phyloP scores from a whole-genome alignment of 257 asterid genomes.

The Euphrasia confusa region DNA sequence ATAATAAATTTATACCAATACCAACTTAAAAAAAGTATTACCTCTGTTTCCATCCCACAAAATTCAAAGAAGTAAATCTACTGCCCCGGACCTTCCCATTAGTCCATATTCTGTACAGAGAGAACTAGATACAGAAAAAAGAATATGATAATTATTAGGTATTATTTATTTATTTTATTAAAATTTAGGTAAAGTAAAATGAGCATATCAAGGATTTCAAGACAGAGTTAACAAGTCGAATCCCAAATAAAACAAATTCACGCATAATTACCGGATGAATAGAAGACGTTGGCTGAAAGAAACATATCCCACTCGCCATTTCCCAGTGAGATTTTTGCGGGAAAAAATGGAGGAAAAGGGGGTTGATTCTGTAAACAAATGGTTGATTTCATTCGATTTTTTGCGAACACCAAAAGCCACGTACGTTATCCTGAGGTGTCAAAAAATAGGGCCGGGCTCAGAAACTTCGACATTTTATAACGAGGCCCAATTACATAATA shows the following conservation, averaged over 20 bases:
- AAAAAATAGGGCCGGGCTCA: no score
- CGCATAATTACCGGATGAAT: slow-evolving; percentile 33
- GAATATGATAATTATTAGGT: background rate
- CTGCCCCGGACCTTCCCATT: slow-evolving; percentile 28
- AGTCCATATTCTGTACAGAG: slow-evolving; percentile 34
- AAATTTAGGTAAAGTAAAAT: no score
- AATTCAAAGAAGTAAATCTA: slow-evolving; percentile 27
- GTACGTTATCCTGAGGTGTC: no score
- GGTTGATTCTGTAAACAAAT: no score
- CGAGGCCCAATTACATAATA: no score
- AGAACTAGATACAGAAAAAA: slow-evolving; percentile 25
- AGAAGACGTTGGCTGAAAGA: slow-evolving; percentile 30
- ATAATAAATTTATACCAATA: background rate
- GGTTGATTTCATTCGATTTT: no score
- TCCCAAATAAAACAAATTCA: background rate
- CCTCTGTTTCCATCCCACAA: slow-evolving; percentile 46
- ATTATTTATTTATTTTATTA: no score
- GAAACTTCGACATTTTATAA: no score
- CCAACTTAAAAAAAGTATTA: slow-evolving; percentile 12
- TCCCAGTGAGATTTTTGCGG: slow-evolving; percentile 15
- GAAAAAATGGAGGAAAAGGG: slow-evolving; percentile 10
- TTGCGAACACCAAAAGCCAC: no score
- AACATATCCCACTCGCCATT: slow-evolving; percentile 35
- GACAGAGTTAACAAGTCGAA: no score
- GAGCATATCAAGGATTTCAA: slow-evolving; percentile 4